phyloP scores from a whole-genome alignment of 495 filamentous ascomycete genomes.

The Coniosporium apollinis region DNA sequence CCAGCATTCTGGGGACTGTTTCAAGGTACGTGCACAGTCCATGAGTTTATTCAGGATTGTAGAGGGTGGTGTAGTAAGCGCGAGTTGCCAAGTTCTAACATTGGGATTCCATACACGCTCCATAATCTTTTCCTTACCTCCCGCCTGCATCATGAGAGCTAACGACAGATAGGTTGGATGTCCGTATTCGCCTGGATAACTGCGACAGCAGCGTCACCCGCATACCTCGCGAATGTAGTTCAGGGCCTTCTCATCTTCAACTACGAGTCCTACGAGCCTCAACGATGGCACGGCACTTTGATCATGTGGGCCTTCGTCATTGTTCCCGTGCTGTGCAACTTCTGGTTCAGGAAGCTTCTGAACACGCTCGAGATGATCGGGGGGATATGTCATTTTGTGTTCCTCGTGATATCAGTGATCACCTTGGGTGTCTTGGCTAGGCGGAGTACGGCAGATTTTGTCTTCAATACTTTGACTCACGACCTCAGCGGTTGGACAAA shows the following conservation, averaged over 20 bases:
- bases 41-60: slow-evolving; percentile 1
- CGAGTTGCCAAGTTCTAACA: slow-evolving; percentile 25
- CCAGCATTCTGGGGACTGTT: not conserved
- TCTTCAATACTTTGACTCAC: slow-evolving; percentile 1
- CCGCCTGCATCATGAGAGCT: no score
- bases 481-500: slow-evolving; percentile 1
- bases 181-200: slow-evolving; percentile 32
- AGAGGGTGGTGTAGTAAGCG: slow-evolving; percentile 9
- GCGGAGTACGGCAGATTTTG: slow-evolving; percentile 24
- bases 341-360: slow-evolving; percentile 28
- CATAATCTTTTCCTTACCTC: no score
- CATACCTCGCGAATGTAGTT: slow-evolving; percentile 29
- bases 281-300: slow-evolving; percentile 33
- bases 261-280: slow-evolving; percentile 24
- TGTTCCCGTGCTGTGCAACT: slow-evolving; percentile 27
- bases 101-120: no score
- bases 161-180: slow-evolving; percentile 30
- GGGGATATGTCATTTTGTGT: slow-evolving; percentile 32
- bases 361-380: slow-evolving; percentile 30
- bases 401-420: slow-evolving; percentile 30
- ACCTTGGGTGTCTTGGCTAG: slow-evolving; percentile 29
- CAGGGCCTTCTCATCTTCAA: slow-evolving; percentile 30
- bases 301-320: slow-evolving; percentile 30
- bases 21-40: not conserved
- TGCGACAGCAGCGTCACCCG: slow-evolving; percentile 13